These are phyloP conservation scores for Citrus cavaleriei DNA, from an alignment of 345 rosid genomes.

Conservation along the genomic window DNA sequence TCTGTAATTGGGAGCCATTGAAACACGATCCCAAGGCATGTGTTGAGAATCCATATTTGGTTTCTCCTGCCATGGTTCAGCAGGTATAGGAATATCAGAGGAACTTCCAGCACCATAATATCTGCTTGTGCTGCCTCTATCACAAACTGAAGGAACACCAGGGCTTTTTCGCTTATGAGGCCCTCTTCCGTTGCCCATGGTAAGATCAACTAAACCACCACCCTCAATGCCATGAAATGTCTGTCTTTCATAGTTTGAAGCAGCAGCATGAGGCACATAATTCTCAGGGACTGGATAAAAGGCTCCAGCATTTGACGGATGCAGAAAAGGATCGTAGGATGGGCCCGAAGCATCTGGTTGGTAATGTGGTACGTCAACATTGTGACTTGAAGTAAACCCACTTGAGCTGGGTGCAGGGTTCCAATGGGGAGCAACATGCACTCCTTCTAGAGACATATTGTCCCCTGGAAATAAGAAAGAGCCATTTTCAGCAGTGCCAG, in stretches of 20 bases:
- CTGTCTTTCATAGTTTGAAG: slow-evolving; percentile 58
- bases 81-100: slow-evolving; percentile 49
- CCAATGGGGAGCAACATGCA: slow-evolving; percentile 62
- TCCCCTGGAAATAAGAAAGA: slow-evolving; percentile 52
- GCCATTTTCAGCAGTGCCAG: slow-evolving; percentile 41
- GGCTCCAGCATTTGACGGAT: slow-evolving; percentile 35
- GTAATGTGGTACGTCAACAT: slow-evolving; percentile 48
- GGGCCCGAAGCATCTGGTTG: slow-evolving; percentile 52
- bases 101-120: slow-evolving; percentile 55
- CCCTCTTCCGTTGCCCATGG: slow-evolving; percentile 52
- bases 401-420: slow-evolving; percentile 51
- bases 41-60: slow-evolving; percentile 45
- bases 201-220: slow-evolving; percentile 48
- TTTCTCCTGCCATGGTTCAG: slow-evolving; percentile 53
- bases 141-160: slow-evolving; percentile 54
- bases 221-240: slow-evolving; percentile 43
- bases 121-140: slow-evolving; percentile 72
- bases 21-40: slow-evolving; percentile 44
- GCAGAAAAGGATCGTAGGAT: slow-evolving; percentile 45
- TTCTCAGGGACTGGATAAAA: slow-evolving; percentile 49
- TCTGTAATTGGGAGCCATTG: slow-evolving; percentile 37
- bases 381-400: slow-evolving; percentile 43
- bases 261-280: slow-evolving; percentile 48
- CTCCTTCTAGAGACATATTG: slow-evolving; percentile 42
- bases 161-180: slow-evolving; percentile 79